These are phyloP conservation scores for Cyclocybe cylindracea DNA, from an alignment of 768 basidiomycete genomes.

Conservation along the genomic window DNA sequence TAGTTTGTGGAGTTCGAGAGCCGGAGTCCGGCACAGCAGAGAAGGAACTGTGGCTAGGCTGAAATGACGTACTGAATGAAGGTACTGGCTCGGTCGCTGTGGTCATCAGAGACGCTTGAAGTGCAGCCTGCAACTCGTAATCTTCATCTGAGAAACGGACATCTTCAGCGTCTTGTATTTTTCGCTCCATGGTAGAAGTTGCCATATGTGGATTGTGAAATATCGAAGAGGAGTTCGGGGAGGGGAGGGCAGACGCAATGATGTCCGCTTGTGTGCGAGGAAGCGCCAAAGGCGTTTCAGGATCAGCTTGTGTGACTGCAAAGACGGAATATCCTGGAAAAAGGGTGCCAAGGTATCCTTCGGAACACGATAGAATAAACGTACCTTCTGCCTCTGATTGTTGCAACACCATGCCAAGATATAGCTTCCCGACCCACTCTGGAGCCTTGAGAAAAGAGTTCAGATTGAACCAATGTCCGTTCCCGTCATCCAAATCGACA, in stretches of 20 bases:
- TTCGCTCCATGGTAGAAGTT: slow-evolving; percentile 3
- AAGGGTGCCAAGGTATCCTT: neutral
- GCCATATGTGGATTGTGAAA: neutral
- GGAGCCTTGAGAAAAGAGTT: slow-evolving; percentile 73
- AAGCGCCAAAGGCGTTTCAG: slow-evolving; percentile 50
- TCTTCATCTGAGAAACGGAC: slow-evolving; percentile 79
- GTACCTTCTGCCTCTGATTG: slow-evolving; percentile 86
- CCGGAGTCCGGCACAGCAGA: slow-evolving; percentile 12
- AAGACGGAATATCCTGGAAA: slow-evolving; percentile 77
- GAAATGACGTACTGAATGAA: neutral
- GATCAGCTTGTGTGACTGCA: slow-evolving; percentile 67
- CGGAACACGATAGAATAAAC: slow-evolving; percentile 5
- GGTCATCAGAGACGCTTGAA: slow-evolving; percentile 74
- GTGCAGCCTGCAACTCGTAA: slow-evolving; percentile 81
- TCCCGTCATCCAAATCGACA: slow-evolving; percentile 42
- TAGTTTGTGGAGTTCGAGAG: slow-evolving; percentile 14
- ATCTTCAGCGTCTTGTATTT: slow-evolving; percentile 6
- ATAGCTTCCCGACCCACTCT: slow-evolving; percentile 82
- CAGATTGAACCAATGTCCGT: slow-evolving; percentile 86
- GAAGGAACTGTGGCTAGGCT: slow-evolving; percentile 2
- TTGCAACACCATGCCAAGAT: slow-evolving; percentile 83
- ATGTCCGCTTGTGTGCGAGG: slow-evolving; percentile 73
- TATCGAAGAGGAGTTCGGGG: slow-evolving; percentile 39
- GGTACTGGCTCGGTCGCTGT: slow-evolving; percentile 15
- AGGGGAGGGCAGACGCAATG: slow-evolving; percentile 63